Conservation (phyloP, 75 land plant genomes). For the Pinus tabuliformis region DNA sequence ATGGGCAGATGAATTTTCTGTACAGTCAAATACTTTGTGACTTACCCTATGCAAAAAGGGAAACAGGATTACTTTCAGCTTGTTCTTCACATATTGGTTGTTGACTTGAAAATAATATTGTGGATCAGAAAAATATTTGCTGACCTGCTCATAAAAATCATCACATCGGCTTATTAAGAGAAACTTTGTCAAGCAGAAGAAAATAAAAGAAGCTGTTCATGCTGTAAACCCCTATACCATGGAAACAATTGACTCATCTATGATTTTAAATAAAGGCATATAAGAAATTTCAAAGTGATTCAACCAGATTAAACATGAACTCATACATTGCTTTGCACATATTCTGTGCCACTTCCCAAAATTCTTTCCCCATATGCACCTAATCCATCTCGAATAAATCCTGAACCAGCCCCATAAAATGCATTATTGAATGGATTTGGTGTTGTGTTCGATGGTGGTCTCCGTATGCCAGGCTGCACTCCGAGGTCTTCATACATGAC, state of each 20-base stretch:
- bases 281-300: neutral
- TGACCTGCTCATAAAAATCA: conserved; percentile 42
- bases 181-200: neutral
- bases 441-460: conserved; percentile 12
- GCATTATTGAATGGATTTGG: conserved; percentile 66
- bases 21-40: neutral
- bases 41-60: conserved; percentile 88
- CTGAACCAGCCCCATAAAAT: conserved; percentile 66
- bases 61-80: conserved; percentile 82
- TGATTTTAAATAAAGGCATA: neutral
- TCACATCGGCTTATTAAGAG: neutral
- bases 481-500: conserved; percentile 39
- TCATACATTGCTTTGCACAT: conserved; percentile 89
- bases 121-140: conserved; percentile 74
- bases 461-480: conserved; percentile 36
- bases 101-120: conserved; percentile 94
- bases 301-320: neutral
- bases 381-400: conserved; percentile 55
- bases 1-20: neutral
- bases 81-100: conserved; percentile 87
- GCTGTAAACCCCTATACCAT: neutral
- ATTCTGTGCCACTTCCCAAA: conserved; percentile 71
- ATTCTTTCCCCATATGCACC: conserved; percentile 71
- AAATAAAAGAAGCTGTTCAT: neutral
- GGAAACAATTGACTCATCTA: neutral